phyloP scores from a whole-genome alignment of 257 asterid species.

The Scutellaria minor region DNA sequence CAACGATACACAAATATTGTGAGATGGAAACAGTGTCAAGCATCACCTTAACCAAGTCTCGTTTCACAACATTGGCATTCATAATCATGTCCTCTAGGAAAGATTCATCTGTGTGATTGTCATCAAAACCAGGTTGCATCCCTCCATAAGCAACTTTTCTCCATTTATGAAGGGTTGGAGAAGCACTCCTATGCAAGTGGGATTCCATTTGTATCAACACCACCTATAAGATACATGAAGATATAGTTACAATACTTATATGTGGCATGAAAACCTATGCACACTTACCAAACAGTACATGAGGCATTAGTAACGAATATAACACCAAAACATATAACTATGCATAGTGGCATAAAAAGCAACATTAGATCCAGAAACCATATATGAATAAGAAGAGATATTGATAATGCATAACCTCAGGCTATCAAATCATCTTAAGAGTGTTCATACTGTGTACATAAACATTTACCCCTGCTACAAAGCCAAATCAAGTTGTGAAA shows the following conservation, averaged over 20 bases:
- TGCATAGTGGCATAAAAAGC: too few species aligned
- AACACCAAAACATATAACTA: not conserved
- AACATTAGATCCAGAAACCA: too few species aligned
- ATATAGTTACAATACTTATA: too few species aligned
- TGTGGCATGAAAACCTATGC: not conserved
- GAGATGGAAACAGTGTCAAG: conserved; percentile 86
- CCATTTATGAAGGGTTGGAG: conserved; percentile 65
- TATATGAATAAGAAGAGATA: too few species aligned
- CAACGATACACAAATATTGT: conserved; percentile 79
- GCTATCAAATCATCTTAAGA: too few species aligned
- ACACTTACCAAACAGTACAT: not conserved
- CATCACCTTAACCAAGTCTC: conserved; percentile 84
- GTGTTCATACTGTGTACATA: too few species aligned
- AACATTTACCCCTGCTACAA: too few species aligned
- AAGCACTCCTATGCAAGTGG: conserved; percentile 37
- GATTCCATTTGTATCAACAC: conserved; percentile 48
- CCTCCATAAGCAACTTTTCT: conserved; percentile 93
- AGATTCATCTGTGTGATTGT: conserved; percentile 88
- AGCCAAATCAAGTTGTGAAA: too few species aligned
- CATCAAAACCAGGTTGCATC: conserved; percentile 90
- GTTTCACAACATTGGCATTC: conserved; percentile 93
- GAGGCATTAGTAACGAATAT: not conserved
- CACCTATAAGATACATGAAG: conserved; percentile 7
- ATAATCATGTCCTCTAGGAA: conserved; percentile 91
- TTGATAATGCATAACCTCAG: too few species aligned